These are phyloP conservation scores for Chamaecyparis obtusa DNA, from an alignment of 75 land plant genomes.

Conservation along the genomic window DNA sequence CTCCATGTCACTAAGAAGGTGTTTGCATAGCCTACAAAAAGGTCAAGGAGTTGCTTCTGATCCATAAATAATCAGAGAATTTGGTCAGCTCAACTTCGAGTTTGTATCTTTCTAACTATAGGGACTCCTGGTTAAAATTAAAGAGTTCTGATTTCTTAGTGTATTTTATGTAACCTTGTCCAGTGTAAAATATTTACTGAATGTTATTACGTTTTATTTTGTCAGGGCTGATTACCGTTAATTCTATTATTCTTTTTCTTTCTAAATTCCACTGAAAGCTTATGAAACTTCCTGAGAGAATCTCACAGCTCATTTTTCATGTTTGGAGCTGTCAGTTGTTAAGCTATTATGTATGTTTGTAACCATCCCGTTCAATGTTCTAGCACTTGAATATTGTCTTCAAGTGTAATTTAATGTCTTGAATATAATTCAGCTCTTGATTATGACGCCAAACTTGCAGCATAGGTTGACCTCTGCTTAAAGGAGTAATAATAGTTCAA, in stretches of 20 bases:
- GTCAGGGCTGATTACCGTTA: neutral
- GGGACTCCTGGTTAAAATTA: neutral
- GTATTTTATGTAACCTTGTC: neutral
- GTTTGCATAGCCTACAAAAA: conserved; percentile 38
- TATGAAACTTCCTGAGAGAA: neutral
- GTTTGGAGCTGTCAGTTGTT: neutral
- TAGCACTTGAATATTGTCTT: neutral
- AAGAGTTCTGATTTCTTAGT: neutral
- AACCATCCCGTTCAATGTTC: neutral
- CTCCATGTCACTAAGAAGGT: conserved; percentile 60
- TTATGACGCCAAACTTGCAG: neutral
- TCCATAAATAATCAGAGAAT: neutral
- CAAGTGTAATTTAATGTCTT: neutral
- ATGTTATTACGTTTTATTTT: neutral
- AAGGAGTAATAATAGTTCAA: neutral
- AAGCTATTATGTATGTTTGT: neutral
- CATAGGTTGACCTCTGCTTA: neutral
- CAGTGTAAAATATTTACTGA: neutral
- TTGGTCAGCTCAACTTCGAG: neutral
- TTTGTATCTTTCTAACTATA: neutral
- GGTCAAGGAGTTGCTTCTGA: neutral
- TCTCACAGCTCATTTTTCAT: neutral
- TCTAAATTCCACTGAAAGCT: neutral
- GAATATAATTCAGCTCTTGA: neutral
- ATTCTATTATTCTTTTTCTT: neutral